Evolutionary conservation across 192 early-diverging fungal genomes (phyloP).

Genomic region (Funneliformis geosporum): DNA sequence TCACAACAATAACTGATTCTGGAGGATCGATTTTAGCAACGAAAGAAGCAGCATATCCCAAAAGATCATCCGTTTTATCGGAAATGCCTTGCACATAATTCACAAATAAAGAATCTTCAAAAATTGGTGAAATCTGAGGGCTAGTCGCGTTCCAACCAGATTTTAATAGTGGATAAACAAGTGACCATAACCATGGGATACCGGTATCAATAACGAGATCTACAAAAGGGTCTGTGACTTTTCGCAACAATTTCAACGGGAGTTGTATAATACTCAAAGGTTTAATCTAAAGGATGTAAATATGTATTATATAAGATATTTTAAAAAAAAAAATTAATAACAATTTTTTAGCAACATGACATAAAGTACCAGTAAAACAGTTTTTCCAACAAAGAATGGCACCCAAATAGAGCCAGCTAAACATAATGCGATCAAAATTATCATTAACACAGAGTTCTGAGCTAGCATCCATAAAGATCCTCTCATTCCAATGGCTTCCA

Average conservation of each 20-base stretch:
- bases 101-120: constrained; percentile 34
- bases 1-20: constrained; percentile 2
- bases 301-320: constrained; percentile 4
- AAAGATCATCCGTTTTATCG: constrained; percentile 29
- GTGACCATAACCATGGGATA: constrained; percentile 43
- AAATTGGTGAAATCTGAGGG: constrained; percentile 6
- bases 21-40: not conserved
- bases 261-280: constrained; percentile 53
- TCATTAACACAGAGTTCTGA: constrained; percentile 81
- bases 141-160: constrained; percentile 6
- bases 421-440: constrained; percentile 70
- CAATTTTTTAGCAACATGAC: not conserved
- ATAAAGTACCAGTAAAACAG: constrained; percentile 43
- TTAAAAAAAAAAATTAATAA: not conserved
- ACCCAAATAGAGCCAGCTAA: constrained; percentile 72
- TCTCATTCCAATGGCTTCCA: constrained; percentile 90
- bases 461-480: constrained; percentile 78
- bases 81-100: constrained; percentile 34
- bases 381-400: constrained; percentile 70
- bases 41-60: constrained; percentile 27
- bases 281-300: constrained; percentile 39
- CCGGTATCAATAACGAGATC: constrained; percentile 64
- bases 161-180: constrained; percentile 31
- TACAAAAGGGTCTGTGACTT: constrained; percentile 73
- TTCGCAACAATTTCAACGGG: constrained; percentile 57